A percentile compares a stretch with the other conserved stretches of the same genome.
Evolutionary conservation across 2,329 filamentous ascomycete genomes (phyloP).

Genomic region (Penicillium italicum): DNA sequence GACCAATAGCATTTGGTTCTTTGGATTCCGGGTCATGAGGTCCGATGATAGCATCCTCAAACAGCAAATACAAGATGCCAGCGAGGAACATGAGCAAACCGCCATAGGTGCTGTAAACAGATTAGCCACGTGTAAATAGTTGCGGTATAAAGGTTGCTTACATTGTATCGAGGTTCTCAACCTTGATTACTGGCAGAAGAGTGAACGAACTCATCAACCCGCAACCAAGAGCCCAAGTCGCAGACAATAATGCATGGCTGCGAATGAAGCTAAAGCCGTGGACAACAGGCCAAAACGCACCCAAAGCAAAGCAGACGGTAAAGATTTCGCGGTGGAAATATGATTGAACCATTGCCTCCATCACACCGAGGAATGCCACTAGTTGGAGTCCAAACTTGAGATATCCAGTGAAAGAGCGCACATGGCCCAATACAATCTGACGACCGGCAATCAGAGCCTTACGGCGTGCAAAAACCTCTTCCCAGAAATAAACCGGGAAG

Average conservation of each 20-base stretch:
- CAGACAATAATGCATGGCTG: conserved; percentile 60
- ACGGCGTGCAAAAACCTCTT: conserved; percentile 81
- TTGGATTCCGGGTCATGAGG: conserved; percentile 31
- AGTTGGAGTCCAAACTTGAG: conserved; percentile 61
- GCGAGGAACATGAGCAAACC: conserved; percentile 73
- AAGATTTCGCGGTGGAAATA: conserved; percentile 90
- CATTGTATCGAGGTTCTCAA: conserved; percentile 73
- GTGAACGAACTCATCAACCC: conserved; percentile 86
- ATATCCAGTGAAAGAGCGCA: conserved; percentile 58
- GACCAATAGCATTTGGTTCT: conserved; percentile 19
- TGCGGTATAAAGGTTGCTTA: conserved; percentile 43
- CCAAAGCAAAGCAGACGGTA: conserved; percentile 73
- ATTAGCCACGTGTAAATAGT: conserved; percentile 2
- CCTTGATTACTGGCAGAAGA: conserved; percentile 78
- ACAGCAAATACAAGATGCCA: conserved; percentile 73
- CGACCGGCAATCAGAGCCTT: conserved; percentile 65
- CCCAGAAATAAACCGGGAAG: conserved; percentile 95
- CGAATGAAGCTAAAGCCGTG: conserved; percentile 71
- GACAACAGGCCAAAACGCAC: conserved; percentile 70
- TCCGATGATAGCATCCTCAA: conserved; percentile 63
- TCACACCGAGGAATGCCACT: conserved; percentile 65
- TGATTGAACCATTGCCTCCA: conserved; percentile 79
- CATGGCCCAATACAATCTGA: conserved; percentile 64
- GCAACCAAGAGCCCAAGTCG: conserved; percentile 74
- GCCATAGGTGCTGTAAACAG: conserved; percentile 59